Percentiles rank a stretch among this genome's conserved stretches.
phyloP scores from a whole-genome alignment of 2,329 filamentous ascomycete genomes.

The Trichoderma polysporum region DNA sequence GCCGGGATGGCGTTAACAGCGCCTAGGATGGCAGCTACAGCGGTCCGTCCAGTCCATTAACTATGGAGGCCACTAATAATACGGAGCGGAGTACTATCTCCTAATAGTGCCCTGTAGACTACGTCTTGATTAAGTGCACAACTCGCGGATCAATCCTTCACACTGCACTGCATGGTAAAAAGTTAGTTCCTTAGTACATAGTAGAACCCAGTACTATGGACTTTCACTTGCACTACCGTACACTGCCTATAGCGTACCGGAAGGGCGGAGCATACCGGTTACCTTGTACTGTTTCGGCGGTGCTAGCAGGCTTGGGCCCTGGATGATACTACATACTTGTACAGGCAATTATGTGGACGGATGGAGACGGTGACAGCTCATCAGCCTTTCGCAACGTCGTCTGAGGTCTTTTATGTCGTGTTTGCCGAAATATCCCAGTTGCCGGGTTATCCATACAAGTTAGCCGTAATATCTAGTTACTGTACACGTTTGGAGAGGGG shows the following conservation, averaged over 20 bases:
- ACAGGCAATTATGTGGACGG: not conserved
- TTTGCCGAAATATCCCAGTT: not conserved
- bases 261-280: too few species aligned
- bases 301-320: not conserved
- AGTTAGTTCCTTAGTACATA: too few species aligned
- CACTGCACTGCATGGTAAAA: too few species aligned
- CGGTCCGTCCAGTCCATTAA: not conserved
- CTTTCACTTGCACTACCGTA: too few species aligned
- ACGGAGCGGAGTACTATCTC: not conserved
- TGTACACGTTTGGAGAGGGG: too few species aligned
- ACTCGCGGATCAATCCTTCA: too few species aligned
- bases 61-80: not conserved
- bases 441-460: not conserved
- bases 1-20: not conserved
- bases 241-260: too few species aligned
- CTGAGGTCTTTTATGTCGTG: not conserved
- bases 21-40: not conserved
- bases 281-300: too few species aligned
- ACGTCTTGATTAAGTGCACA: not conserved
- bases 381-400: not conserved
- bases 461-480: too few species aligned
- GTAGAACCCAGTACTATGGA: too few species aligned
- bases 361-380: conserved; percentile 3
- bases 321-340: too few species aligned
- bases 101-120: too few species aligned